Conservation (phyloP, 192 early-diverging fungal genomes). For the Obelidium mucronatum region DNA sequence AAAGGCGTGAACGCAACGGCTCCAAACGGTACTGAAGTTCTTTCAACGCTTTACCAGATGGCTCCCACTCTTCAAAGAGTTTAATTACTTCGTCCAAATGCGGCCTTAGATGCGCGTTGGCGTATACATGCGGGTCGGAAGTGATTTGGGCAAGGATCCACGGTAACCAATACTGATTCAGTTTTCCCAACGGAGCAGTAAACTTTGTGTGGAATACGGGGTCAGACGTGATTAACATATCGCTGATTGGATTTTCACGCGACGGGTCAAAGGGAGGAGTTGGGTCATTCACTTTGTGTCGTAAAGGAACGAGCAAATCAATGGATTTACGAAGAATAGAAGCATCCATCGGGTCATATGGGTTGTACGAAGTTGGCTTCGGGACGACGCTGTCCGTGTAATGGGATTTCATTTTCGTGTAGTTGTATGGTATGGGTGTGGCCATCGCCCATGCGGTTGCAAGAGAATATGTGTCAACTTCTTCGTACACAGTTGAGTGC, state of each 20-base stretch:
- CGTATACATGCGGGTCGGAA: constrained; percentile 70
- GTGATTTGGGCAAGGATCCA: constrained; percentile 92
- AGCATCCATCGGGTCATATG: constrained; percentile 28
- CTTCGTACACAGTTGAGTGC: constrained; percentile 94
- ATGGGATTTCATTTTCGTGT: constrained; percentile 13
- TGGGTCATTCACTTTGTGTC: constrained; percentile 12
- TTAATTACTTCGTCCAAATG: constrained; percentile 73
- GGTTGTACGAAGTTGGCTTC: constrained; percentile 10
- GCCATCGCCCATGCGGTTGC: constrained; percentile 55
- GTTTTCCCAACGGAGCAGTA: constrained; percentile 60
- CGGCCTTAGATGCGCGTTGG: constrained; percentile 48
- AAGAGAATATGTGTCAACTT: constrained; percentile 79
- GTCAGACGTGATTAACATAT: constrained; percentile 27
- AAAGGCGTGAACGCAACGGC: constrained; percentile 63
- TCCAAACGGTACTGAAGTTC: constrained; percentile 95
- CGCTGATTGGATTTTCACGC: constrained; percentile 24
- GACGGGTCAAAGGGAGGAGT: constrained; percentile 19
- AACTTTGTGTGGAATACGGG: constrained; percentile 49
- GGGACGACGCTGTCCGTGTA: constrained; percentile 36
- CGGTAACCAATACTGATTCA: constrained; percentile 92
- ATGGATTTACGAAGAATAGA: not conserved
- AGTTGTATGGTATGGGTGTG: constrained; percentile 26
- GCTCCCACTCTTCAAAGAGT: constrained; percentile 85
- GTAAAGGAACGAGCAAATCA: constrained; percentile 6
- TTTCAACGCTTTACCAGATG: constrained; percentile 69